These are phyloP conservation scores for Zasmidium citrigriseum DNA, from an alignment of 2,329 filamentous ascomycete genomes.

Conservation along the genomic window DNA sequence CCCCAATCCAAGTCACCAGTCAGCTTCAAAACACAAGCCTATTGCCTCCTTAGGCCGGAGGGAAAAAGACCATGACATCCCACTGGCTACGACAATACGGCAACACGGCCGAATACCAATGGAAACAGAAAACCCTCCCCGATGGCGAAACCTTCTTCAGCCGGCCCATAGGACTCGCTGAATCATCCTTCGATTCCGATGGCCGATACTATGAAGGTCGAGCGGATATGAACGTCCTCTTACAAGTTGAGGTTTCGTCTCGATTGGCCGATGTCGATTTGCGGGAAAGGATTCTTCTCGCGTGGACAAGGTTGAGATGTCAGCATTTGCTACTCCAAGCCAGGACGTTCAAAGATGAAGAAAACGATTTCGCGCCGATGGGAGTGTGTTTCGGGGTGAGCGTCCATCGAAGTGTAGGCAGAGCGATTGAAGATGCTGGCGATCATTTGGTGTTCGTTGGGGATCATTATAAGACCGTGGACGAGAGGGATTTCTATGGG, in stretches of 20 bases:
- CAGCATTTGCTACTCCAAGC: slow-evolving; percentile 43
- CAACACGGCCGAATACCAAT: slow-evolving; percentile 38
- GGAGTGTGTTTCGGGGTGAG: slow-evolving; percentile 39
- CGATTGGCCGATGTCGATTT: slow-evolving; percentile 33
- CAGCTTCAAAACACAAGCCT: too few species aligned
- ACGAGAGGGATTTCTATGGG: slow-evolving; percentile 40
- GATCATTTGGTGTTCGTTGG: slow-evolving; percentile 40
- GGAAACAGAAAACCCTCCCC: slow-evolving; percentile 28
- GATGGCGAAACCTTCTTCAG: slow-evolving; percentile 30
- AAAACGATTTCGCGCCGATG: slow-evolving; percentile 8
- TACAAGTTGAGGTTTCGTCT: slow-evolving; percentile 40
- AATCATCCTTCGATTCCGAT: slow-evolving; percentile 48
- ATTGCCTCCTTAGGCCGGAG: too few species aligned
- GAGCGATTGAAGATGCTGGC: slow-evolving; percentile 35
- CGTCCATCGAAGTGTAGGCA: slow-evolving; percentile 28
- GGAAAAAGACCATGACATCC: too few species aligned
- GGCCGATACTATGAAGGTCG: slow-evolving; percentile 46
- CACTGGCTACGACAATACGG: slow-evolving; percentile 47
- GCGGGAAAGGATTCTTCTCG: slow-evolving; percentile 38
- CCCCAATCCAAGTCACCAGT: too few species aligned
- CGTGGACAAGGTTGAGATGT: slow-evolving; percentile 43
- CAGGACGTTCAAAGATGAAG: slow-evolving; percentile 23
- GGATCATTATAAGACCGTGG: slow-evolving; percentile 38
- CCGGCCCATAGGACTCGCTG: slow-evolving; percentile 46
- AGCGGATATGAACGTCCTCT: slow-evolving; percentile 45